A percentile compares a stretch with the other conserved stretches of the same genome.
Evolutionary conservation across 768 basidiomycete species (phyloP).

Genomic region (Termitomyces sp.): DNA sequence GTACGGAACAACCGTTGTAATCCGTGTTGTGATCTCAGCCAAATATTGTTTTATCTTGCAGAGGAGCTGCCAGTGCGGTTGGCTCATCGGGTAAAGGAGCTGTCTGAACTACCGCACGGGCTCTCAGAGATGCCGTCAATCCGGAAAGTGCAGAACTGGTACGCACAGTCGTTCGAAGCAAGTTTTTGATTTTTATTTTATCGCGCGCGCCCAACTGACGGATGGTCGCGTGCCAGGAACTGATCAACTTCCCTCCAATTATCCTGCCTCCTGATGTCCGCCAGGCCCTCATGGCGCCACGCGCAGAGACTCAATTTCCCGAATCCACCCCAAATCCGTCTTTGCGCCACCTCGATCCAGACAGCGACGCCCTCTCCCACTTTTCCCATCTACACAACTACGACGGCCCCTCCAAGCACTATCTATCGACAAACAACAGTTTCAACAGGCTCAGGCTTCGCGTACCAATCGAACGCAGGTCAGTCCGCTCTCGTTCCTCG

Average conservation of each 20-base stretch:
- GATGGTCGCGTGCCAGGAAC: slow-evolving; percentile 50
- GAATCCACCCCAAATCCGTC: slow-evolving; percentile 81
- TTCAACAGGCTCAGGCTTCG: slow-evolving; percentile 61
- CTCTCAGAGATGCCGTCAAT: slow-evolving; percentile 90
- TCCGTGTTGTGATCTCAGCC: too few species aligned
- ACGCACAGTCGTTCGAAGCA: slow-evolving; percentile 97
- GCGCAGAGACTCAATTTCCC: slow-evolving; percentile 47
- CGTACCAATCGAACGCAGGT: slow-evolving; percentile 85
- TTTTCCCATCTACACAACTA: slow-evolving; percentile 3
- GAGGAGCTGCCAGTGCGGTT: slow-evolving; percentile 95
- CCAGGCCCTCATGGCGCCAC: slow-evolving; percentile 51
- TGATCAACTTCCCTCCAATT: slow-evolving; percentile 82
- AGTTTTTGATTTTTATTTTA: slow-evolving; percentile 18
- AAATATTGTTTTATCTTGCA: too few species aligned
- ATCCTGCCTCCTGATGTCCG: slow-evolving; percentile 61
- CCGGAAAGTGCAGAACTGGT: slow-evolving; percentile 96
- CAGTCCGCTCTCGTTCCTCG: slow-evolving; percentile 16
- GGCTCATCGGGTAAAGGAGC: slow-evolving; percentile 93
- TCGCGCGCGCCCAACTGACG: neutral
- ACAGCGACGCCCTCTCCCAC: slow-evolving; percentile 8
- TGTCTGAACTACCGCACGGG: slow-evolving; percentile 90
- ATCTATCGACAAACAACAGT: slow-evolving; percentile 12
- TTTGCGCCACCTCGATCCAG: slow-evolving; percentile 36
- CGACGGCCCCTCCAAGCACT: neutral
- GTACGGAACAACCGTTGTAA: slow-evolving; percentile 37